Evolutionary conservation across 805 yeast species (phyloP).

Genomic region (Candida maris): DNA sequence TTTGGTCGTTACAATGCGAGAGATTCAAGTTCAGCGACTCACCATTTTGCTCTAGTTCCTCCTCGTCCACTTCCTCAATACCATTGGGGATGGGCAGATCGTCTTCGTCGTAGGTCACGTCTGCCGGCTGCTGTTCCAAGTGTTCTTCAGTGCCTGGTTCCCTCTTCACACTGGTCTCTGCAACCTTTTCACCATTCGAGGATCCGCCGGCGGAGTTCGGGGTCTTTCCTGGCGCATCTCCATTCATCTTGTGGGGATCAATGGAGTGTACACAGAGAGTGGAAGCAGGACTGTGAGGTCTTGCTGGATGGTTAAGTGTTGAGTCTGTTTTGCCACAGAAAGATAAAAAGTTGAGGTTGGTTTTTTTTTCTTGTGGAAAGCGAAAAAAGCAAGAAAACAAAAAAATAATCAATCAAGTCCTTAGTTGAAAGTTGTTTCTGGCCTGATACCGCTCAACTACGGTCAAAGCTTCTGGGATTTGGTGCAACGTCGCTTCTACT

Average conservation of each 20-base stretch:
- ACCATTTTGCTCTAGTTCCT: constrained; percentile 38
- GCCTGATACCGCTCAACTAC: no score
- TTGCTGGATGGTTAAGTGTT: no score
- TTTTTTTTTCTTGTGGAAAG: no score
- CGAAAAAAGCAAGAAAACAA: no score
- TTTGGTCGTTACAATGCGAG: constrained; percentile 56
- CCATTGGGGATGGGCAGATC: constrained; percentile 33
- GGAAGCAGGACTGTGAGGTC: no score
- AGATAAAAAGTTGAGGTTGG: no score
- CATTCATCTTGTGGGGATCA: constrained; percentile 9
- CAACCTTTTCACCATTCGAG: neutral
- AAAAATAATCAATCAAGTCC: neutral
- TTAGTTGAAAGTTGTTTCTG: constrained; percentile 2
- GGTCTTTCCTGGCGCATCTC: constrained; percentile 5
- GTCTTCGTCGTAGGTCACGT: constrained; percentile 28
- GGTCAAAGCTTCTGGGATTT: no score
- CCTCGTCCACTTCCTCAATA: constrained; percentile 33
- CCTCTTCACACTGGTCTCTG: constrained; percentile 1
- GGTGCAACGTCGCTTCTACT: no score
- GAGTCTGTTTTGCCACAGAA: no score
- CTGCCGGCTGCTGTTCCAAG: constrained; percentile 6
- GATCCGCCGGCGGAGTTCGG: constrained; percentile 1
- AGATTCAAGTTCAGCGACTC: constrained; percentile 80
- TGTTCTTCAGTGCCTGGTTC: constrained; percentile 12
- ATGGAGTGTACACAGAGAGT: no score